Evolutionary conservation across 1,284 basidiomycete genomes (phyloP).

Genomic region (Papiliotrema terrestris): DNA sequence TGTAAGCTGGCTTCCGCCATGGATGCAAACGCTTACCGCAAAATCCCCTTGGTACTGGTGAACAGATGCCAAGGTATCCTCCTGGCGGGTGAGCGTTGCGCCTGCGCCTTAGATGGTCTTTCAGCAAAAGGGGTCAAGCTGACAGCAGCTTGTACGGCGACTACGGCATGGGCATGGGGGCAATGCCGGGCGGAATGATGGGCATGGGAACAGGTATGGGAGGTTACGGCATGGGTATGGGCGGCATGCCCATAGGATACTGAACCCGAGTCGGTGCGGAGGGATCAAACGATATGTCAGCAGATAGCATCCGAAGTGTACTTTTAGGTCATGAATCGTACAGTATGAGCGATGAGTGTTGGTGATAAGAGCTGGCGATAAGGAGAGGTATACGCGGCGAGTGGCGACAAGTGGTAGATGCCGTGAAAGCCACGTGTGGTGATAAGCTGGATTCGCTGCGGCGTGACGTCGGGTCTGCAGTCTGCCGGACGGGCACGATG

Average conservation of each 20-base stretch:
- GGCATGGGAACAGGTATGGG: slow-evolving; percentile 17
- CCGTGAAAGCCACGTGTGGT: too few relatives aligned
- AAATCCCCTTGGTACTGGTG: slow-evolving; percentile 36
- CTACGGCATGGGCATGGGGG: slow-evolving; percentile 31
- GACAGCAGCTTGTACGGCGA: slow-evolving; percentile 32
- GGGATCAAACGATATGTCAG: background rate
- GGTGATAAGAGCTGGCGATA: too few relatives aligned
- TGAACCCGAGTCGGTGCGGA: slow-evolving; percentile 2
- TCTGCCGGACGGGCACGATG: too few relatives aligned
- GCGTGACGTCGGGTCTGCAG: too few relatives aligned
- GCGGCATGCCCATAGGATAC: slow-evolving; percentile 22
- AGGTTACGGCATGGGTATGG: slow-evolving; percentile 34
- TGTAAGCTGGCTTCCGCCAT: slow-evolving; percentile 30
- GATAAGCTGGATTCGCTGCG: too few relatives aligned
- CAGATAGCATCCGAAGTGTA: background rate
- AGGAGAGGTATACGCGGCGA: too few relatives aligned
- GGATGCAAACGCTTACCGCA: slow-evolving; percentile 31
- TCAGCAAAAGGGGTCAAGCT: background rate
- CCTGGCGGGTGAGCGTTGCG: slow-evolving; percentile 32
- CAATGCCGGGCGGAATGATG: slow-evolving; percentile 22
- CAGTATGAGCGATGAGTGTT: too few relatives aligned
- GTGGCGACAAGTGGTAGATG: too few relatives aligned
- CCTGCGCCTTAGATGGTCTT: background rate
- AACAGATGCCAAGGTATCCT: slow-evolving; percentile 41
- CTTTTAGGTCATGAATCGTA: too few relatives aligned